Base-by-base conservation (phyloP, 176 grass and related monocot species). In the Bonia amplexicaulis region DNA sequence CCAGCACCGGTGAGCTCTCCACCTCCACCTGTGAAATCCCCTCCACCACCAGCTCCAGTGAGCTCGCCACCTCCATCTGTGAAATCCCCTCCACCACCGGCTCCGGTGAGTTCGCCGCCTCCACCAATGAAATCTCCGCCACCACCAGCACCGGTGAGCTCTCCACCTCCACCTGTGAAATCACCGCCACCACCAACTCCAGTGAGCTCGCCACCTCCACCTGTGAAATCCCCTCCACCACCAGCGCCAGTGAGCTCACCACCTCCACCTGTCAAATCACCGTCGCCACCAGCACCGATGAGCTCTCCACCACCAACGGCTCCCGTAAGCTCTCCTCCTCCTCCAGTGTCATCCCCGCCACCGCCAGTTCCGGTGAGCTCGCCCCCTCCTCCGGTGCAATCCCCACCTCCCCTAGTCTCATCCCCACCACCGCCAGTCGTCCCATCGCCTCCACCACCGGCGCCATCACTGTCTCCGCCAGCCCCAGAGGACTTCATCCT, bases 401-500 rank as follows among this genome's bases (percentile, higher is more conserved):
- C 33, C 33, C 33, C 33, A 35, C 33, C 33, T 35, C 33, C 33
- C 33, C 33, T 3, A 0, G 4, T 37, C 4, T 37, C 35, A 37
- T 37, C 4, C 35, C 4, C 35, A 0, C 4, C 35, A 0, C 35
- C 35, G 4, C 35, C 35, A 37, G 35, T 33, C 31, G 3, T 27
- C 2, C 17, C 23, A 7, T 77, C 65, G 0, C 55, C 81, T 19
- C 76, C 82, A 1, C 68, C 80, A 57, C 67, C 35, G 9, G n/a
- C 37, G 2, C 60, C 33, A 33, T 89, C 81, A 2, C 19, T 39
- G 0, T 65, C 88, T 1, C 83, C 88, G 0, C 74, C 79, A 9
- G 14, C 62, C 0, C 68, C 62, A 5, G 31, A 79, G 14, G 73
- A 83, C 6, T 6, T 80, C 29, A 74, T 87, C 53, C 40, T 92